Evolutionary conservation across 2,329 filamentous ascomycete genomes (phyloP), one percentile per base, ranked within the genome.

Genomic region (Sphaerulina vaccinii): DNA sequence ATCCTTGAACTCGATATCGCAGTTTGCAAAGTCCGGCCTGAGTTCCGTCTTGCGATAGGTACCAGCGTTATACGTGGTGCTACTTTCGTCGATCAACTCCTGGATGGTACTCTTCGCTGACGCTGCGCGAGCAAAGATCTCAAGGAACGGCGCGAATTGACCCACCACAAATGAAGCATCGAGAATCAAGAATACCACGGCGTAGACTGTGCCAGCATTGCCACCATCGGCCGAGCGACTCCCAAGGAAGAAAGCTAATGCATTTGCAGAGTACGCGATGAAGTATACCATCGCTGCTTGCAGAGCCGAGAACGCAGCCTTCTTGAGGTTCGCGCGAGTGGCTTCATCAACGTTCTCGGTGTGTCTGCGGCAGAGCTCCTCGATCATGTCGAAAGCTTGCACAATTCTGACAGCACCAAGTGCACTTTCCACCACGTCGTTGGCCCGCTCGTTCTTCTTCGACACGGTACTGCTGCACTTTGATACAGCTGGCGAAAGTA

Each of bases 101-200:
- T 73, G 68, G 16, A 79, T 73, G 24, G 71, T 68, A 38, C 72
- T 69, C 10, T 75, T 74, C 3, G 77, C 74, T 1, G 80, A 75
- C 2, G 80, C 75, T 0, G 83, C 82, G 24, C 71, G 70, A 65
- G 71, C 73, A 63, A 73, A 80, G 60, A 65, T 76, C 67, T 83
- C 81, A 11, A 87, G 69, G 42, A 85, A 77, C 0, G 84, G 84
- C 0, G 82, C 82, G 43, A 85, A 80, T 46, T 79, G 77, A 23
- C 83, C 81, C 19, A 86, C 73, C 27, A 86, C 76, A 42, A 86
- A 79, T 7, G 81, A 82, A 21, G 81, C 81, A 57, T 86, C 83
- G 1, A 85, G 74, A 9, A 85, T 79, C 23, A 86, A 71, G 47
- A 85, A 82, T 10, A 85, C 81, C 23, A 85, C 82, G 0, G 82